A percentile compares a stretch with the other conserved stretches of the same genome.
phyloP scores from a whole-genome alignment of 352 stramenopile species.

The Globisporangium echinulatum region DNA sequence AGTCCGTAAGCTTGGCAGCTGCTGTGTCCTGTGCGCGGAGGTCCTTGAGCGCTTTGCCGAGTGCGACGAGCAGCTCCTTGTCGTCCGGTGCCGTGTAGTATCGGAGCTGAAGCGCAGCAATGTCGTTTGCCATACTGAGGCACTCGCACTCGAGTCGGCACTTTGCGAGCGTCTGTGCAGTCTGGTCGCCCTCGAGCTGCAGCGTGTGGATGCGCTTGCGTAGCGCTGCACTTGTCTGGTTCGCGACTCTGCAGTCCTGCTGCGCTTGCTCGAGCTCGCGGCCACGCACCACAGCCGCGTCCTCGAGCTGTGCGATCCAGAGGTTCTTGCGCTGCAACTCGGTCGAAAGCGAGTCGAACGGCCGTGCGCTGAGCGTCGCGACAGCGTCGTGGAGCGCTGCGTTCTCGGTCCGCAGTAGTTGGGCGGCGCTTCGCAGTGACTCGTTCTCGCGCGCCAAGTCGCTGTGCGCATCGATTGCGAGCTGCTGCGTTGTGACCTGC shows the following conservation, averaged over 20 bases:
- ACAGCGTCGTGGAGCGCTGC: constrained; percentile 39
- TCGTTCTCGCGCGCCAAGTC: constrained; percentile 26
- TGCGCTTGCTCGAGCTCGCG: constrained; percentile 12
- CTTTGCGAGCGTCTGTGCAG: constrained; percentile 12
- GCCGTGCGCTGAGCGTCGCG: constrained; percentile 35
- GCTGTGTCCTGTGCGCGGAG: constrained; percentile 26
- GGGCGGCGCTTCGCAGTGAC: constrained; percentile 36
- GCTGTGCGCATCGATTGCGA: constrained; percentile 27
- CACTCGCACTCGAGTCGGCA: constrained; percentile 24
- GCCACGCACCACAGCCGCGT: constrained; percentile 19
- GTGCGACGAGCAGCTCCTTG: constrained; percentile 37
- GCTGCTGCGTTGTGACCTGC: constrained; percentile 26
- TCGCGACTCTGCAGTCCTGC: constrained; percentile 18
- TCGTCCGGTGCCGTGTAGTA: constrained; percentile 39
- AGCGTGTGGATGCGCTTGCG: constrained; percentile 14
- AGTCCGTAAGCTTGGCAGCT: background rate
- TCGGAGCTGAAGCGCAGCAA: constrained; percentile 47
- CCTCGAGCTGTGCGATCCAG: constrained; percentile 40
- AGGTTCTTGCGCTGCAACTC: constrained; percentile 44
- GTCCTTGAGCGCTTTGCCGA: constrained; percentile 44
- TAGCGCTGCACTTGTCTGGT: constrained; percentile 18
- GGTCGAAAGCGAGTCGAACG: constrained; percentile 35
- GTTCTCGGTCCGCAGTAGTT: constrained; percentile 53
- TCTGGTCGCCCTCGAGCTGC: constrained; percentile 11
- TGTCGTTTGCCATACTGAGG: constrained; percentile 33